Percentiles rank a stretch among this genome's conserved stretches.
Evolutionary conservation across 2,329 filamentous ascomycete species (phyloP).

Genomic region (Gliomastix tumulicola): DNA sequence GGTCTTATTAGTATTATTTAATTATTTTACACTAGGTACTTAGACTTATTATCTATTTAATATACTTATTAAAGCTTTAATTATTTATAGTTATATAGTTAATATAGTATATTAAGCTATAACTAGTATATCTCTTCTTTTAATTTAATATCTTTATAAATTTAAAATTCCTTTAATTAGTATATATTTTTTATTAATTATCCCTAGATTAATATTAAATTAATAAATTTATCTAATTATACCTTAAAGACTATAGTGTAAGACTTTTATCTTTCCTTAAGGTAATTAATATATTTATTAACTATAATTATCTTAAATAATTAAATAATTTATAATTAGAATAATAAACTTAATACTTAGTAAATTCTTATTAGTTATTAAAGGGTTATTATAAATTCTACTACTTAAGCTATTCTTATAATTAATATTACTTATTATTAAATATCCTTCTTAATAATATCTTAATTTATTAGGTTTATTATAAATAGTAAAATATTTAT

Average conservation of each 20-base stretch:
- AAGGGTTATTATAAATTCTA: background rate
- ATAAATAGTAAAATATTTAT: background rate
- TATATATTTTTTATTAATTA: background rate
- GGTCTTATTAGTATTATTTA: background rate
- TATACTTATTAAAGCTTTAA: slow-evolving; percentile 1
- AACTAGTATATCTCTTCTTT: background rate
- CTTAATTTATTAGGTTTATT: background rate
- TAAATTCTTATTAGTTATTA: background rate
- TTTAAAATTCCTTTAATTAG: too few species aligned
- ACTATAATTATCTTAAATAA: slow-evolving; percentile 1
- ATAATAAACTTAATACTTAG: slow-evolving; percentile 1
- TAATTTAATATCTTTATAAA: background rate
- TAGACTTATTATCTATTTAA: background rate
- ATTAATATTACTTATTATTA: background rate
- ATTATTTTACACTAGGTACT: background rate
- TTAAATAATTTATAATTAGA: too few species aligned
- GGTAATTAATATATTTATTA: background rate
- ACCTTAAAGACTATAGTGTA: too few species aligned
- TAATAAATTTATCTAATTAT: too few species aligned
- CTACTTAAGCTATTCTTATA: background rate
- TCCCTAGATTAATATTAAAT: background rate
- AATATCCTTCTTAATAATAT: background rate
- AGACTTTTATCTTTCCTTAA: background rate
- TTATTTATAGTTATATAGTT: background rate
- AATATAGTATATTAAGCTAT: background rate